These are phyloP conservation scores for Fragilariopsis cylindrus DNA, from an alignment of 108 stramenopile genomes.

Conservation along the genomic window DNA sequence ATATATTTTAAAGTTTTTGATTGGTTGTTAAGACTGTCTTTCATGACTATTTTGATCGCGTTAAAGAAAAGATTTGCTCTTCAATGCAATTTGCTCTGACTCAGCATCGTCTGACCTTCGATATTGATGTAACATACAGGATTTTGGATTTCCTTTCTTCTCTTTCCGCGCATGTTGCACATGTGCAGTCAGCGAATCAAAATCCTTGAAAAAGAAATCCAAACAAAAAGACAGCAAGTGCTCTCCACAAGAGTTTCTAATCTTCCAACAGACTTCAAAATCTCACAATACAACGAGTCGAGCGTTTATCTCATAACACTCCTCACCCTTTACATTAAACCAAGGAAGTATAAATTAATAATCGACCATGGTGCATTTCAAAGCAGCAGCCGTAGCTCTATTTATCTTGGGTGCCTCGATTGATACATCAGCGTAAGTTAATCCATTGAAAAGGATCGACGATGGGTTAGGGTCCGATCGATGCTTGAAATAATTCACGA, in stretches of 20 bases:
- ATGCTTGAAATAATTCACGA: neutral
- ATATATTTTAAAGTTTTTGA: no score
- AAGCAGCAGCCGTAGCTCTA: slow-evolving; percentile 73
- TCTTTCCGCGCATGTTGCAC: no score
- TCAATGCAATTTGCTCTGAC: no score
- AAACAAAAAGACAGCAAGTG: neutral
- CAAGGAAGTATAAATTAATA: slow-evolving; percentile 8
- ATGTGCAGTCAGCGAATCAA: neutral
- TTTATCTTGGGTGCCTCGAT: slow-evolving; percentile 52
- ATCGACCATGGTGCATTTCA: slow-evolving; percentile 64
- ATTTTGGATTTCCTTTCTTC: no score
- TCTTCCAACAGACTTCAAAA: neutral
- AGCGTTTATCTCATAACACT: neutral
- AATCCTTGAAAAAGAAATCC: neutral
- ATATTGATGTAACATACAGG: no score
- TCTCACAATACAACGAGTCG: neutral
- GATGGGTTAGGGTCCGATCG: neutral
- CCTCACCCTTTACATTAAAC: neutral
- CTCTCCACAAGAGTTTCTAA: neutral
- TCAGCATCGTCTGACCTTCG: no score
- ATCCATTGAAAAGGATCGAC: neutral
- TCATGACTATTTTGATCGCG: no score
- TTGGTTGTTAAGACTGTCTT: no score
- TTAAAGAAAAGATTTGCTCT: no score
- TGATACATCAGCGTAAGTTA: slow-evolving; percentile 67